Conservation (phyloP, 2,329 filamentous ascomycete species). For the Penicillium verrucosum region DNA sequence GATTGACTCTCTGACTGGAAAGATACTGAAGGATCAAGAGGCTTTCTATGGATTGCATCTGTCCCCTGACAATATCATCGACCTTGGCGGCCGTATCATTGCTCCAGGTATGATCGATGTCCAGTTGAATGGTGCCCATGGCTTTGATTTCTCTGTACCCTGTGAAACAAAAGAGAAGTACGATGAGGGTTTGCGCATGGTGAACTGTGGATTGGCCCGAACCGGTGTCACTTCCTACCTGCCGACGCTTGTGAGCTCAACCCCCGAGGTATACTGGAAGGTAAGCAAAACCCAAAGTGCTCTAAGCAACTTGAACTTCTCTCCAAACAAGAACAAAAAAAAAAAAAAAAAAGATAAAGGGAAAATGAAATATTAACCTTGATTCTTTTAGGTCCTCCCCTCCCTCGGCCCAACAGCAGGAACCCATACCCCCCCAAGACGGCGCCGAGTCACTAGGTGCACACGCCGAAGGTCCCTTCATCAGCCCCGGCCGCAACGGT, state of each 20-base stretch:
- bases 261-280: slow-evolving; percentile 75
- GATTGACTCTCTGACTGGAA: slow-evolving; percentile 77
- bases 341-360: no score
- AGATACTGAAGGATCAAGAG: slow-evolving; percentile 69
- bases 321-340: not conserved
- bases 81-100: slow-evolving; percentile 78
- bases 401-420: slow-evolving; percentile 70
- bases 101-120: slow-evolving; percentile 85
- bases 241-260: slow-evolving; percentile 74
- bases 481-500: slow-evolving; percentile 78
- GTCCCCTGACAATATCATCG: slow-evolving; percentile 68
- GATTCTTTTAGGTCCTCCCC: slow-evolving; percentile 56
- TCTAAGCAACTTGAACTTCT: not conserved
- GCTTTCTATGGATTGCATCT: slow-evolving; percentile 50
- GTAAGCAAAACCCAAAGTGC: slow-evolving; percentile 38
- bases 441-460: slow-evolving; percentile 86
- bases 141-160: slow-evolving; percentile 87
- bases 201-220: slow-evolving; percentile 68
- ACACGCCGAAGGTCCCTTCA: slow-evolving; percentile 87
- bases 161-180: slow-evolving; percentile 64
- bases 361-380: not conserved
- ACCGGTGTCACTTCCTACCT: slow-evolving; percentile 87
- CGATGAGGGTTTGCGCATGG: slow-evolving; percentile 64
- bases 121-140: slow-evolving; percentile 88
- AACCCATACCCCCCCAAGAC: slow-evolving; percentile 56